These are phyloP conservation scores for Hyaloscypha variabilis DNA, from an alignment of 495 filamentous ascomycete genomes.

Conservation along the genomic window DNA sequence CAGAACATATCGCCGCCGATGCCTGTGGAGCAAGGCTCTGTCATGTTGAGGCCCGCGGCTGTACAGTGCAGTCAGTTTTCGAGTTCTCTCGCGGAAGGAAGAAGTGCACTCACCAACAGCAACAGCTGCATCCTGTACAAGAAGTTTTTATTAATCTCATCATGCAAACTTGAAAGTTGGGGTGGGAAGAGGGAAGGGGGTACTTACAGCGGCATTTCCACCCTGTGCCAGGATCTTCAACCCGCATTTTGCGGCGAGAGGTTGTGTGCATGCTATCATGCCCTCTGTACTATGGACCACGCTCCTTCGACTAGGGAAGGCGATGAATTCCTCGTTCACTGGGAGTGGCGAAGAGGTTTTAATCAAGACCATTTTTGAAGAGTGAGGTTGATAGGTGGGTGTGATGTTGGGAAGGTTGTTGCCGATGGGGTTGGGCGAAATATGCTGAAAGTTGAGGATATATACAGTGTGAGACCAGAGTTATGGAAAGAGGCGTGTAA, in stretches of 20 bases:
- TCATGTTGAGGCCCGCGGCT: conserved; percentile 87
- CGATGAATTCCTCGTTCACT: too few relatives aligned
- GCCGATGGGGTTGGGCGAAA: too few relatives aligned
- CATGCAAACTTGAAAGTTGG: too few relatives aligned
- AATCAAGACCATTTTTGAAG: too few relatives aligned
- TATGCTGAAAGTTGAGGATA: too few relatives aligned
- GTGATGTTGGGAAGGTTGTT: too few relatives aligned
- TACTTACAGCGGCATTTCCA: conserved; percentile 85
- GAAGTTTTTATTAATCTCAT: too few relatives aligned
- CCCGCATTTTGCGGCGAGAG: conserved; percentile 76
- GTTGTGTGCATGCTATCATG: conserved; percentile 84
- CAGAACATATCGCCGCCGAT: conserved; percentile 98
- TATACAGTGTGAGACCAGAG: too few relatives aligned
- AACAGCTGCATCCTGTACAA: conserved; percentile 82
- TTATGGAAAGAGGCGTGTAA: too few relatives aligned
- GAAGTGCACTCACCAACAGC: conserved; percentile 58
- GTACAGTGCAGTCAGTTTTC: conserved; percentile 13
- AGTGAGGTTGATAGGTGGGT: too few relatives aligned
- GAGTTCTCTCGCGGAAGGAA: too few relatives aligned
- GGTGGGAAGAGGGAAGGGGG: neutral
- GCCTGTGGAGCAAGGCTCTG: conserved; percentile 86
- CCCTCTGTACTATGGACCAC: conserved; percentile 1
- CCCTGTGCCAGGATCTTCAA: conserved; percentile 60
- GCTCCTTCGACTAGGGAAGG: neutral
- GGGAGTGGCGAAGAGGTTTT: too few relatives aligned